Evolutionary conservation across 2,329 filamentous ascomycete genomes (phyloP).

Genomic region (Calonectria honghensis): DNA sequence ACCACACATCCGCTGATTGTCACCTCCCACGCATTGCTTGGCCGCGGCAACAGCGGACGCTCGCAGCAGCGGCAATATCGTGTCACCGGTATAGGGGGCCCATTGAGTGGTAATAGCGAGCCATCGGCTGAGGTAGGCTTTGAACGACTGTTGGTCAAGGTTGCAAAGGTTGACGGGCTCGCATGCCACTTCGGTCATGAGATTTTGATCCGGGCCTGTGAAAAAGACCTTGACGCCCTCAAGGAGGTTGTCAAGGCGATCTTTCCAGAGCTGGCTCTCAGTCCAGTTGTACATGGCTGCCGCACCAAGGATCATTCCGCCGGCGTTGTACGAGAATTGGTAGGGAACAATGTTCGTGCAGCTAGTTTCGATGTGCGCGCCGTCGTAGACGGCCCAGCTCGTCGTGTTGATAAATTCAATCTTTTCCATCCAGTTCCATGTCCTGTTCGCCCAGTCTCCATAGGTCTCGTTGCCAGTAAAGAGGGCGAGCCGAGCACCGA

Average conservation of each 20-base stretch:
- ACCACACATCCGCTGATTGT: constrained; percentile 75
- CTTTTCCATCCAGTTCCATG: constrained; percentile 80
- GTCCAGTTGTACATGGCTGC: constrained; percentile 82
- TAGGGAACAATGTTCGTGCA: constrained; percentile 76
- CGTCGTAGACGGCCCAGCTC: constrained; percentile 78
- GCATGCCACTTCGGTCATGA: constrained; percentile 81
- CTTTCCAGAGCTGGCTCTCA: constrained; percentile 71
- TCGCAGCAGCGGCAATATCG: constrained; percentile 72
- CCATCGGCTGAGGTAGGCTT: constrained; percentile 78
- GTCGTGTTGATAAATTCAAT: constrained; percentile 74
- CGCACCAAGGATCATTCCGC: constrained; percentile 78
- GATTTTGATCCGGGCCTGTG: constrained; percentile 67
- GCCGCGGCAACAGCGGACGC: constrained; percentile 75
- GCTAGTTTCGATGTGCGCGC: constrained; percentile 73
- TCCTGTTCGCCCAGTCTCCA: constrained; percentile 83
- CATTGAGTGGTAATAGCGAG: constrained; percentile 78
- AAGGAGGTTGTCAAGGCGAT: constrained; percentile 74
- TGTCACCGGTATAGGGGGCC: constrained; percentile 74
- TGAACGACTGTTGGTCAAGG: constrained; percentile 78
- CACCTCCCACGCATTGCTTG: constrained; percentile 74
- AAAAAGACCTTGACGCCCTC: constrained; percentile 74
- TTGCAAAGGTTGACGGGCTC: constrained; percentile 78
- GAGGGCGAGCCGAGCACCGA: constrained; percentile 80
- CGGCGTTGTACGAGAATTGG: constrained; percentile 83
- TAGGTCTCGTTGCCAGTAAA: constrained; percentile 89